Evolutionary conservation across 306 rosid genomes (phyloP).

Genomic region (Begonia masoniana): DNA sequence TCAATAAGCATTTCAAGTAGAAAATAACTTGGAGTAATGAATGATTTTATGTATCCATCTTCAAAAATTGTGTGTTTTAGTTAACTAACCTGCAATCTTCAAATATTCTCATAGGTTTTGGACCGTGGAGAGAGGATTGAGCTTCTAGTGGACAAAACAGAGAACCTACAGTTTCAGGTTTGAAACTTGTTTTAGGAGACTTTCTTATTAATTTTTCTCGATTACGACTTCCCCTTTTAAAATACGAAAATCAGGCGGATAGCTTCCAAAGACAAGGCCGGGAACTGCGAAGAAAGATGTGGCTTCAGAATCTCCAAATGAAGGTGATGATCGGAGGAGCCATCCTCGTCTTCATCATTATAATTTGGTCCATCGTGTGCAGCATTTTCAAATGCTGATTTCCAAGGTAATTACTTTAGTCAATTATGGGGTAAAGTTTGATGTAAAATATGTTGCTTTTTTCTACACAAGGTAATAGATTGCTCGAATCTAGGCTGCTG

Average conservation of each 20-base stretch:
- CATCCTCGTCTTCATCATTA: conserved; percentile 38
- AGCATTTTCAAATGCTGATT: conserved; percentile 78
- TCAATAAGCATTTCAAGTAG: no score
- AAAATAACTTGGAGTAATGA: no score
- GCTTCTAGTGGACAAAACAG: conserved; percentile 91
- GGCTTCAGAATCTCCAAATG: conserved; percentile 89
- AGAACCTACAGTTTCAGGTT: conserved; percentile 93
- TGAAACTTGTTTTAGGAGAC: not conserved
- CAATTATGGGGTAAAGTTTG: no score
- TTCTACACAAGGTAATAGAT: no score
- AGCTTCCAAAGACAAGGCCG: conserved; percentile 99
- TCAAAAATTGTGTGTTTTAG: no score
- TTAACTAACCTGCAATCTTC: no score
- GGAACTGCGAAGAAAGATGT: conserved; percentile 86
- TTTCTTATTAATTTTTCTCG: no score
- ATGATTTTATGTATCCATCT: no score
- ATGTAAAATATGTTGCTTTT: no score
- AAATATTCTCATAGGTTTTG: conserved; percentile 43
- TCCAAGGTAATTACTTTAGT: not conserved
- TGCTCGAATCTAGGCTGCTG: no score
- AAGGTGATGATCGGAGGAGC: conserved; percentile 86
- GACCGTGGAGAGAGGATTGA: conserved; percentile 98
- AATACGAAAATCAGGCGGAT: conserved; percentile 53
- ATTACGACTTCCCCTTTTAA: not conserved
- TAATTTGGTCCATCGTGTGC: conserved; percentile 74